These are phyloP conservation scores for Brettanomyces sp. DNA, from an alignment of 805 yeast genomes.

Conservation along the genomic window DNA sequence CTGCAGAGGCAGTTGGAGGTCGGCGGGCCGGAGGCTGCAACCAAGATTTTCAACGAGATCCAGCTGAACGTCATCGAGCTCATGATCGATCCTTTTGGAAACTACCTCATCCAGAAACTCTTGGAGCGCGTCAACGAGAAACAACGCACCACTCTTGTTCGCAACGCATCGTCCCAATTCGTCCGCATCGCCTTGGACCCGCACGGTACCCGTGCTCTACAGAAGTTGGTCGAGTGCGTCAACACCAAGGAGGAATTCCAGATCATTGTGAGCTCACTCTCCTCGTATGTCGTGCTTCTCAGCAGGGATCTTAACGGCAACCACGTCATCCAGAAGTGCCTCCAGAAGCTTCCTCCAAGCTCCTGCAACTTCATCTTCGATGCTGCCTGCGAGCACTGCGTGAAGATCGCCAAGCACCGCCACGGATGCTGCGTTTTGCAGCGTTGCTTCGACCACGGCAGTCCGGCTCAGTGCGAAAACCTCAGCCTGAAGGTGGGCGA, in stretches of 20 bases:
- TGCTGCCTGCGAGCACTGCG: slow-evolving; percentile 64
- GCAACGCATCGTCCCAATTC: slow-evolving; percentile 63
- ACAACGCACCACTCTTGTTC: slow-evolving; percentile 62
- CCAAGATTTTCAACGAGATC: slow-evolving; percentile 74
- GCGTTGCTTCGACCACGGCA: slow-evolving; percentile 88
- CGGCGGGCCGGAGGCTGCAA: slow-evolving; percentile 52
- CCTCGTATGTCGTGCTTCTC: slow-evolving; percentile 64
- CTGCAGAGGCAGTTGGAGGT: slow-evolving; percentile 78
- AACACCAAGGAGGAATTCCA: slow-evolving; percentile 61
- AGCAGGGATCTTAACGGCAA: slow-evolving; percentile 92
- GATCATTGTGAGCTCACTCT: slow-evolving; percentile 28
- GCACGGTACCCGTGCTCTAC: slow-evolving; percentile 94
- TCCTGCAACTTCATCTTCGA: slow-evolving; percentile 85
- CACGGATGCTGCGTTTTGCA: slow-evolving; percentile 98
- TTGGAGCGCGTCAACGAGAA: slow-evolving; percentile 64
- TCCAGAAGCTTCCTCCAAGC: slow-evolving; percentile 58
- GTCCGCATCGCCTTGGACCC: slow-evolving; percentile 81
- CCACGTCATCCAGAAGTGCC: slow-evolving; percentile 90
- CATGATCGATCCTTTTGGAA: slow-evolving; percentile 97
- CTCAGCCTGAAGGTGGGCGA: slow-evolving; percentile 61
- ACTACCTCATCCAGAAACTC: slow-evolving; percentile 84
- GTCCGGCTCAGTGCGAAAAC: slow-evolving; percentile 54
- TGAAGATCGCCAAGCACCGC: slow-evolving; percentile 84
- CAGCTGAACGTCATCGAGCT: slow-evolving; percentile 70
- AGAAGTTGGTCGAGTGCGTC: slow-evolving; percentile 81